Percentiles rank a stretch among this genome's conserved stretches.
Evolutionary conservation across 176 grass and related monocot genomes (phyloP).

Genomic region (Juncus inflexus): DNA sequence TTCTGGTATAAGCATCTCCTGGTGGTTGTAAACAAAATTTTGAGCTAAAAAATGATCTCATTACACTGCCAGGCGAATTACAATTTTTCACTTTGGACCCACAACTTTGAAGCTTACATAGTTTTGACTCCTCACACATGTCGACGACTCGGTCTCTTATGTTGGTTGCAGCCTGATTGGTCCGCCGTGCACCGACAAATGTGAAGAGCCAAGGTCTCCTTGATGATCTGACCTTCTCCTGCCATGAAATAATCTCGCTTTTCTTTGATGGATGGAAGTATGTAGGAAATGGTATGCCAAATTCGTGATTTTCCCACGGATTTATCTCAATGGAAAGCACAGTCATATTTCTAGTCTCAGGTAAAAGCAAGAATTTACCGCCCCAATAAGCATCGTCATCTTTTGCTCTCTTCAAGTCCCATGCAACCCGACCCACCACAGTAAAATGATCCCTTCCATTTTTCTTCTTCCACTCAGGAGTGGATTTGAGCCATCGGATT

Average conservation of each 20-base stretch:
- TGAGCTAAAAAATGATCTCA: constrained; percentile 60
- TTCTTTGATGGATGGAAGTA: constrained; percentile 65
- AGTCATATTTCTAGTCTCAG: constrained; percentile 59
- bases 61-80: constrained; percentile 40
- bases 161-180: constrained; percentile 27
- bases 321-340: constrained; percentile 59
- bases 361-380: constrained; percentile 44
- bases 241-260: constrained; percentile 49
- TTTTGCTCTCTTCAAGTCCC: constrained; percentile 52
- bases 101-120: constrained; percentile 56
- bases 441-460: constrained; percentile 70
- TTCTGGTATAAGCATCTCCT: constrained; percentile 41
- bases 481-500: constrained; percentile 21
- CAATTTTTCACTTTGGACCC: constrained; percentile 35
- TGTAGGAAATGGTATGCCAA: constrained; percentile 61
- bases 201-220: constrained; percentile 55
- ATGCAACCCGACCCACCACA: constrained; percentile 56
- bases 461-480: constrained; percentile 55
- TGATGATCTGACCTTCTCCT: constrained; percentile 44
- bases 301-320: constrained; percentile 58
- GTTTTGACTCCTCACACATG: constrained; percentile 42
- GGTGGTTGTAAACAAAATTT: constrained; percentile 75
- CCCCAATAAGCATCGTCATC: constrained; percentile 46
- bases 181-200: constrained; percentile 46
- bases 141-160: constrained; percentile 46